Conservation (phyloP, 2,329 filamentous ascomycete species). For the Cladosporium sp. region DNA sequence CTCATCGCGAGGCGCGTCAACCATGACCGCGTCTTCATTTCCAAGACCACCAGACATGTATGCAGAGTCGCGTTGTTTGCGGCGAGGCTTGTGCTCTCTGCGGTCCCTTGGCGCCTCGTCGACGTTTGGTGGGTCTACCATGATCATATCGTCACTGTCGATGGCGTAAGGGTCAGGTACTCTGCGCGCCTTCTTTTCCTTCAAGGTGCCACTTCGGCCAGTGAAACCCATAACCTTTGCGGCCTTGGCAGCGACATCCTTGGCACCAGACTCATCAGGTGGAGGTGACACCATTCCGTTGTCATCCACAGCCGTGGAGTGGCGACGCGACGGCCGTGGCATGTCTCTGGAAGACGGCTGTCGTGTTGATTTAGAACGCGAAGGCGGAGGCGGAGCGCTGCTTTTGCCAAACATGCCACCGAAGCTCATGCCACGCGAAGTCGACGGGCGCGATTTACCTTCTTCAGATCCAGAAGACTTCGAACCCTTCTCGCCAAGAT, state of each 20-base stretch:
- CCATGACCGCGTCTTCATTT: slow-evolving; percentile 39
- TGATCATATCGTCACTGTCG: slow-evolving; percentile 54
- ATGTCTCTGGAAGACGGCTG: slow-evolving; percentile 45
- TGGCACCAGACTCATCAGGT: slow-evolving; percentile 54
- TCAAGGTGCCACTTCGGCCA: slow-evolving; percentile 41
- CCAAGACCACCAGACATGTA: slow-evolving; percentile 36
- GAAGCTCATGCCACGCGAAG: slow-evolving; percentile 56
- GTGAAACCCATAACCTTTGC: slow-evolving; percentile 67
- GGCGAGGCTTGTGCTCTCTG: slow-evolving; percentile 35
- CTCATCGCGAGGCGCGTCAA: slow-evolving; percentile 39
- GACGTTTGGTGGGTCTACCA: slow-evolving; percentile 44
- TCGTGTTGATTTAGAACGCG: slow-evolving; percentile 62
- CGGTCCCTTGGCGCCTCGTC: slow-evolving; percentile 25
- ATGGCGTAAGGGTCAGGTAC: slow-evolving; percentile 58
- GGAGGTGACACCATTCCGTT: slow-evolving; percentile 67
- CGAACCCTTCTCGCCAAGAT: slow-evolving; percentile 55
- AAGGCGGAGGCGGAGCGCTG: slow-evolving; percentile 53
- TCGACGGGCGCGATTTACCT: slow-evolving; percentile 50
- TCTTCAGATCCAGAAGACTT: slow-evolving; percentile 73
- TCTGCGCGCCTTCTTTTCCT: slow-evolving; percentile 48
- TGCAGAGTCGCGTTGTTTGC: slow-evolving; percentile 38
- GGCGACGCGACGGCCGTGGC: slow-evolving; percentile 58
- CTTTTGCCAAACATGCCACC: slow-evolving; percentile 51
- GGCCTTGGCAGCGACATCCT: slow-evolving; percentile 63
- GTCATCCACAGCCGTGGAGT: slow-evolving; percentile 51